These are phyloP conservation scores for Phaseolus coccineus DNA, from an alignment of 331 rosid genomes.

Conservation along the genomic window DNA sequence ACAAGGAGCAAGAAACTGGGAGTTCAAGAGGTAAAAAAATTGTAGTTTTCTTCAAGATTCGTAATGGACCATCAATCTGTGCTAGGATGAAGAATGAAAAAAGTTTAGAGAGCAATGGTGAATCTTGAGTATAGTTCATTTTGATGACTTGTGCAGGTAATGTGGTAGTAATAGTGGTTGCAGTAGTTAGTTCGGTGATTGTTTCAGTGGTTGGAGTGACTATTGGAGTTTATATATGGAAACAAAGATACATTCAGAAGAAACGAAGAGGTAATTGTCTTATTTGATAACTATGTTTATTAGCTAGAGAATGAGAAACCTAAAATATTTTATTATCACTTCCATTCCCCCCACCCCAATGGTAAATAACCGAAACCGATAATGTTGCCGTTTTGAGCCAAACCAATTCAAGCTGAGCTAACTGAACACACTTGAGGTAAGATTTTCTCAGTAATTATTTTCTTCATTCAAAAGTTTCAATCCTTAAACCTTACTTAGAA, in stretches of 20 bases:
- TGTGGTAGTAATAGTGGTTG: constrained; percentile 54
- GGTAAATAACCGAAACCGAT: constrained; percentile 12
- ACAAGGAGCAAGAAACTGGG: constrained; percentile 52
- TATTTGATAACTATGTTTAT: constrained; percentile 9
- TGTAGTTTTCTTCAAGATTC: not conserved
- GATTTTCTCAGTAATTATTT: not conserved
- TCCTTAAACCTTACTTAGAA: not conserved
- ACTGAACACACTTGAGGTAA: not conserved
- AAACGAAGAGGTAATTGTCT: constrained; percentile 70
- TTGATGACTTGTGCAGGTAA: constrained; percentile 61
- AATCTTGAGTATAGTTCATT: constrained; percentile 29
- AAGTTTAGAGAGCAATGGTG: not conserved
- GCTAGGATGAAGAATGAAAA: constrained; percentile 24
- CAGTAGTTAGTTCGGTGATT: constrained; percentile 70
- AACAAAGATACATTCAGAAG: constrained; percentile 68
- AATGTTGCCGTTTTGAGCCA: not conserved
- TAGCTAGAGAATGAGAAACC: constrained; percentile 21
- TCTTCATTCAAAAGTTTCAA: not conserved
- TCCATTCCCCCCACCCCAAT: not conserved
- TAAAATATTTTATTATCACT: not conserved
- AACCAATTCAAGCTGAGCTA: not conserved
- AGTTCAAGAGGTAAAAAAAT: constrained; percentile 57
- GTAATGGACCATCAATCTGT: constrained; percentile 5
- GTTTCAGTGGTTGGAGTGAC: constrained; percentile 57
- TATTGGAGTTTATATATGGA: constrained; percentile 69